Percentiles rank a stretch among this genome's conserved stretches.
These are phyloP conservation scores for Leishmania major DNA, from an alignment of 208 protist genomes.

Conservation along the genomic window DNA sequence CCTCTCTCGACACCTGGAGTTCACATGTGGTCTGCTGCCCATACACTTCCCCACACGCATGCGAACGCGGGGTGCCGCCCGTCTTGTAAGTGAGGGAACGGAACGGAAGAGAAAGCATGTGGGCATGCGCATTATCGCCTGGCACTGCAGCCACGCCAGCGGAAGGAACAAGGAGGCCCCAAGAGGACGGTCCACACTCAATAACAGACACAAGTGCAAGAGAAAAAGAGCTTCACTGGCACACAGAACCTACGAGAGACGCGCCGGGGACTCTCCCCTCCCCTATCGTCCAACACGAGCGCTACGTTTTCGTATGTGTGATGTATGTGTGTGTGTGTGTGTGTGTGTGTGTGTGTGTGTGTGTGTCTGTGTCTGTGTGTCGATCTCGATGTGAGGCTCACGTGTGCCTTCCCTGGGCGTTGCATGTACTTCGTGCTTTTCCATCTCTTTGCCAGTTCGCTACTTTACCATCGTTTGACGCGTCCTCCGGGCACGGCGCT, in stretches of 20 bases:
- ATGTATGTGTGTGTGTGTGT: background rate
- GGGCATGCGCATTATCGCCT: background rate
- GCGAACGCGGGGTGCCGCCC: background rate
- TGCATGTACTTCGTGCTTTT: background rate
- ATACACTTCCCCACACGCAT: background rate
- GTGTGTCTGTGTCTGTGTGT: background rate
- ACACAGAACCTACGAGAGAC: background rate
- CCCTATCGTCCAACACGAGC: background rate
- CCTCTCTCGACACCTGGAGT: background rate
- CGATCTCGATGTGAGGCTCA: background rate
- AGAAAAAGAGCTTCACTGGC: background rate
- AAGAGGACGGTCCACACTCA: background rate
- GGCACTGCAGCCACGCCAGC: background rate
- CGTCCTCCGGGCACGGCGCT: too few species aligned
- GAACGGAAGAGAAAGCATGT: background rate
- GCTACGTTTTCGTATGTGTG: background rate
- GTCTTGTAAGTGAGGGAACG: background rate
- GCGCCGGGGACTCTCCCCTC: background rate
- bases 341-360: too few species aligned
- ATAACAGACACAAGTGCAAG: background rate
- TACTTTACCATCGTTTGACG: background rate
- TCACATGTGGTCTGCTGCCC: background rate
- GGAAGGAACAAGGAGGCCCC: background rate
- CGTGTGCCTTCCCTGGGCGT: background rate
- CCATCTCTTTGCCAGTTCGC: background rate